Base-by-base conservation (phyloP, 805 yeast species). In the Brettanomyces sp. region DNA sequence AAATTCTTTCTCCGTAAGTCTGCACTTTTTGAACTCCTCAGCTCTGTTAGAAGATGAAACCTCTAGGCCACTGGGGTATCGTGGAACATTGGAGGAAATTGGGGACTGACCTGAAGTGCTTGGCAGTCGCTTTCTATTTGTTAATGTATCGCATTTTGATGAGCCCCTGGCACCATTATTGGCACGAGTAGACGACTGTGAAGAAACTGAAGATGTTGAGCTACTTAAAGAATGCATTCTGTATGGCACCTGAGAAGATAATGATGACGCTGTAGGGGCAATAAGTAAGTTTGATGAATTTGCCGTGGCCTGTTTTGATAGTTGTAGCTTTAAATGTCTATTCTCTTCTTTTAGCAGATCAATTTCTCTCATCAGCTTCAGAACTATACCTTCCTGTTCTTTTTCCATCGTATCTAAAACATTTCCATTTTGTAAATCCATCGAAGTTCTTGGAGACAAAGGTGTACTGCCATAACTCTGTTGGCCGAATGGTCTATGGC, bases 371-470 rank as follows among this genome's bases (percentile, higher is more conserved):
- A 80, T 81, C 38, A 82, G 64, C 58, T 73, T 75, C 56, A 82
- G 64, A 18, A 82, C 89, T 23, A 82, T 79, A 3, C 85, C 86
- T 56, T 83, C 90, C 58, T 83, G 89, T 61, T 83, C 88, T 44
- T 79, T 69, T 54, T 83, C 90, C 80, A 83, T 76, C 34, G 70
- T 57, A 56, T 79, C 80, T 36, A 79, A 71, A 18, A 76, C 67
- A 49, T 76, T 74, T 28, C 73, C 81, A 7, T 70, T 22, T 4
- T 32, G 14, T 5, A 11, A 42, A 18, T 34, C 30, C 11, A 36
- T 30, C 9, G 37, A n/a, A 7, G 22, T 18, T 18, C 43, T 25
- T 13, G 36, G 28, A 6, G 43, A 40, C 35, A 21, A 23, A 11
- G 32, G 32, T 7, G 12, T 12, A 9, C 12, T 21, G 38, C 32